Percentiles rank a stretch among this genome's conserved stretches.
These are phyloP conservation scores for Fusarium ramigenum DNA, from an alignment of 2,329 filamentous ascomycete genomes.

Conservation along the genomic window DNA sequence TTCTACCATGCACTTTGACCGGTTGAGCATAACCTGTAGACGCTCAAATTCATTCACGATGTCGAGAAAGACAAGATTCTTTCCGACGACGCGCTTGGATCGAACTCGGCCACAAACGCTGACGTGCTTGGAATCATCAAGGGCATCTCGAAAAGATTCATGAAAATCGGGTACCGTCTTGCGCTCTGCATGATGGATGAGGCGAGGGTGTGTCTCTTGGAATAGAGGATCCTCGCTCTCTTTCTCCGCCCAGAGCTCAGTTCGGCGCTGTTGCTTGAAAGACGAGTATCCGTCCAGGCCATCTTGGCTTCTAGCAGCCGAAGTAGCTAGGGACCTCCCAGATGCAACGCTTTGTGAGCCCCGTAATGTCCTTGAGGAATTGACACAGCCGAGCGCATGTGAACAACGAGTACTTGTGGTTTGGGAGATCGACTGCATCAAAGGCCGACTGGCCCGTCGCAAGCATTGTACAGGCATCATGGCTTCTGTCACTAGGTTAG, in stretches of 20 bases:
- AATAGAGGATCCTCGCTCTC: slow-evolving; percentile 49
- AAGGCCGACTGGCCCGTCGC: slow-evolving; percentile 48
- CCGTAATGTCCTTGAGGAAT: slow-evolving; percentile 19
- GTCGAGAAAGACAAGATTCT: slow-evolving; percentile 86
- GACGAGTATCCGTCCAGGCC: slow-evolving; percentile 44
- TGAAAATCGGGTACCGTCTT: slow-evolving; percentile 50
- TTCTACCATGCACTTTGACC: slow-evolving; percentile 57
- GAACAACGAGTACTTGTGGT: slow-evolving; percentile 22
- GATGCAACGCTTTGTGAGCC: background rate
- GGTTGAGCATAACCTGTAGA: slow-evolving; percentile 81
- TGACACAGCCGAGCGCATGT: slow-evolving; percentile 5
- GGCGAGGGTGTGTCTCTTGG: slow-evolving; percentile 49
- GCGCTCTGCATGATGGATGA: slow-evolving; percentile 40
- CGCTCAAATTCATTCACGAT: slow-evolving; percentile 76
- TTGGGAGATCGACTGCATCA: slow-evolving; percentile 28
- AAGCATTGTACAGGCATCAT: slow-evolving; percentile 53
- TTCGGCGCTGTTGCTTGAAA: slow-evolving; percentile 50
- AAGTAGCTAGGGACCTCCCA: slow-evolving; percentile 37
- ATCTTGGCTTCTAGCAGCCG: slow-evolving; percentile 28
- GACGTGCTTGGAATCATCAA: slow-evolving; percentile 42
- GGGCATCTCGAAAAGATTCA: slow-evolving; percentile 42
- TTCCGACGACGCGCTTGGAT: slow-evolving; percentile 75
- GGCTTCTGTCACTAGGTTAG: slow-evolving; percentile 41
- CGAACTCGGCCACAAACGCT: slow-evolving; percentile 71
- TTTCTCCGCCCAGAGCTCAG: slow-evolving; percentile 46